Conservation (phyloP, 345 rosid genomes). For the Eucalyptus microcorys region DNA sequence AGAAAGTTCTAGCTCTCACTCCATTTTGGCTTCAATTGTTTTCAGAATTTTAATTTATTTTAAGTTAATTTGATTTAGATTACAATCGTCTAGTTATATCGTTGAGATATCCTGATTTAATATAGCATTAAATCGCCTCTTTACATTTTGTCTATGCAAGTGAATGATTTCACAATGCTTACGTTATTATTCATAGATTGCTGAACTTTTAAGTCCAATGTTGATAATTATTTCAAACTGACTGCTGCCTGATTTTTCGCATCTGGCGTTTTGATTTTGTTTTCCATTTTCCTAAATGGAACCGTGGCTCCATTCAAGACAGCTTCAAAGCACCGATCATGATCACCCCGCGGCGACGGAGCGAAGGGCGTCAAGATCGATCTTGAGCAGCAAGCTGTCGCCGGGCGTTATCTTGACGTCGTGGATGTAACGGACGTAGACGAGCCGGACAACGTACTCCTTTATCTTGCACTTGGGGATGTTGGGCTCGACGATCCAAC, state of each 20-base stretch:
- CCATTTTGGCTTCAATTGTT: neutral
- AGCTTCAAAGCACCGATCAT: too few relatives aligned
- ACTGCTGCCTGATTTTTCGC: neutral
- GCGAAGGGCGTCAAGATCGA: accelerated
- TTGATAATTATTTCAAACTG: neutral
- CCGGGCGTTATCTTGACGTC: accelerated
- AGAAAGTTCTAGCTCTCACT: neutral
- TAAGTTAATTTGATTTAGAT: neutral
- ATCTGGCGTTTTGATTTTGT: neutral
- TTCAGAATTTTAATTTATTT: neutral
- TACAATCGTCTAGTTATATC: neutral
- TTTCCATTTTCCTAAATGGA: neutral
- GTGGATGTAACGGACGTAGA: too few relatives aligned
- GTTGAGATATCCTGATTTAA: neutral
- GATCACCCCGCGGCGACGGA: too few relatives aligned
- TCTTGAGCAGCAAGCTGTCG: too few relatives aligned
- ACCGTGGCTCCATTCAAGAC: too few relatives aligned
- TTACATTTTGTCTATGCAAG: neutral
- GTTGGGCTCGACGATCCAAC: too few relatives aligned
- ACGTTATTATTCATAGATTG: neutral
- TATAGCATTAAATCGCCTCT: neutral
- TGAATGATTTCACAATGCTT: neutral
- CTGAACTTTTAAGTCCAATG: neutral
- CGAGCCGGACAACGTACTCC: too few relatives aligned
- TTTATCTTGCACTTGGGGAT: too few relatives aligned